phyloP scores from a whole-genome alignment of 257 asterid species.

The Fraxinus quadrangulata region DNA sequence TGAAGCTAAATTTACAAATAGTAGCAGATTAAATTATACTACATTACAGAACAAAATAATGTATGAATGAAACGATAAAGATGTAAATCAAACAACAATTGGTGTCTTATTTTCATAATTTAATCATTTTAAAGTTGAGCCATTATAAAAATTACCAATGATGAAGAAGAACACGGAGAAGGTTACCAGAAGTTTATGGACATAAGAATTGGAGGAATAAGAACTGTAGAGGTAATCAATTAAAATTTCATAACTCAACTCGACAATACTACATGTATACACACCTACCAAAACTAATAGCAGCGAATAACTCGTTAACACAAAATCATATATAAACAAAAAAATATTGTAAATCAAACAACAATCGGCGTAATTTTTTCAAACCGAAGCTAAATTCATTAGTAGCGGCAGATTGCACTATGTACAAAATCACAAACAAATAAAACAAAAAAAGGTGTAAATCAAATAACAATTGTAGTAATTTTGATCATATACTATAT shows the following conservation, averaged over 20 bases:
- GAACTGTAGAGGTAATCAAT: neutral
- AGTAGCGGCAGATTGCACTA: neutral
- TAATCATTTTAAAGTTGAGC: neutral
- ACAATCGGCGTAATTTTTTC: neutral
- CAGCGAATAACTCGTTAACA: neutral
- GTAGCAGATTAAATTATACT: neutral
- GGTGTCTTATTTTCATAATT: neutral
- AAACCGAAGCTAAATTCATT: neutral
- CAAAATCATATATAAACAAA: neutral
- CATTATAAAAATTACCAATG: neutral
- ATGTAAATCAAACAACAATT: neutral
- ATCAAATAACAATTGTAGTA: neutral
- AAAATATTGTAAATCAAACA: neutral
- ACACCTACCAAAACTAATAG: neutral
- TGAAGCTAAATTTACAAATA: neutral
- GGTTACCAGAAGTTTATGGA: constrained; percentile 23
- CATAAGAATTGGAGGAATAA: neutral
- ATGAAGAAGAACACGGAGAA: neutral
- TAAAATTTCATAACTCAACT: constrained; percentile 22
- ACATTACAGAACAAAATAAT: neutral
- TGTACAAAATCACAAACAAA: neutral
- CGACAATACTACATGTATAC: constrained; percentile 15
- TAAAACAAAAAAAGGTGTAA: neutral
- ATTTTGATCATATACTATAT: neutral
- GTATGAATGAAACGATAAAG: neutral